A percentile compares a stretch with the other conserved stretches of the same genome.
Evolutionary conservation across 2,329 filamentous ascomycete genomes (phyloP).

Genomic region (Capronia epimyces): DNA sequence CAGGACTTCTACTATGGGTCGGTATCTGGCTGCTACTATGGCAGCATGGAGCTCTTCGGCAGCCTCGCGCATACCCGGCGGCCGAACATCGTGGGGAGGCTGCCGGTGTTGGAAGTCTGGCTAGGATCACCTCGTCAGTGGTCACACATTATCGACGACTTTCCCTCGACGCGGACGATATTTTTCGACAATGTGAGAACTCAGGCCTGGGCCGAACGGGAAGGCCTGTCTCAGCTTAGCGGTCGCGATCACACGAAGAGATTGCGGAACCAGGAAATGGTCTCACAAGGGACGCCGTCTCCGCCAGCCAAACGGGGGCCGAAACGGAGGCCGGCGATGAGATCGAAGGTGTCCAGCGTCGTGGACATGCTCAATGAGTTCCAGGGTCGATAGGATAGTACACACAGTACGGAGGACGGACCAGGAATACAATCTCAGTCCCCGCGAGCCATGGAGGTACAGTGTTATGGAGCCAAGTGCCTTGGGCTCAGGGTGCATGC

Average conservation of each 20-base stretch:
- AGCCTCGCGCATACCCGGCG: conserved; percentile 7
- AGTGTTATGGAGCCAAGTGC: neutral
- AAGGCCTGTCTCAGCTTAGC: neutral
- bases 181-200: conserved; percentile 26
- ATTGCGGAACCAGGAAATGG: conserved; percentile 12
- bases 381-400: conserved; percentile 2
- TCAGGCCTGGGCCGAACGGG: neutral
- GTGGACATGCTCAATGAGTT: conserved; percentile 17
- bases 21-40: conserved; percentile 26
- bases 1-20: conserved; percentile 18
- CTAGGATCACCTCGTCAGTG: conserved; percentile 24
- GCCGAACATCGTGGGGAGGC: conserved; percentile 9
- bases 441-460: neutral
- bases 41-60: conserved; percentile 15
- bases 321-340: conserved; percentile 4
- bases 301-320: conserved; percentile 19
- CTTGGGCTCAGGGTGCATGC: no score
- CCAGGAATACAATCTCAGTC: neutral
- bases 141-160: conserved; percentile 29
- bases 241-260: conserved; percentile 16
- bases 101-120: conserved; percentile 27
- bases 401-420: no score
- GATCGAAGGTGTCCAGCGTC: conserved; percentile 6
- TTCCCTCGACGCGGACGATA: conserved; percentile 28
- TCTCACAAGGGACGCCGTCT: conserved; percentile 7